phyloP scores from a whole-genome alignment of 495 filamentous ascomycete species.

The Lophiostoma macrostomum region DNA sequence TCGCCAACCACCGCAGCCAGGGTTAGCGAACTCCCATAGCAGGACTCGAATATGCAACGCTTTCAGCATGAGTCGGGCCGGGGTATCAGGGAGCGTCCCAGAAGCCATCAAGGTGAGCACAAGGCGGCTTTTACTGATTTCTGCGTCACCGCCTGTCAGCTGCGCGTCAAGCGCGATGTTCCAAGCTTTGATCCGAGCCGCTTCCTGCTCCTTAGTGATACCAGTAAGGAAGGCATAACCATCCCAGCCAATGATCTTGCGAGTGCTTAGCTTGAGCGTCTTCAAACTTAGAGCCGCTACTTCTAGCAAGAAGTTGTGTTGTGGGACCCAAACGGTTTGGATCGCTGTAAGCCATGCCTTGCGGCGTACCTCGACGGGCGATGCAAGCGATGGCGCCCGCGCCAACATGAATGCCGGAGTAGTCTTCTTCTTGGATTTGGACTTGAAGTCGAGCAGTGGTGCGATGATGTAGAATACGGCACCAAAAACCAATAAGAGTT shows the following conservation, averaged over 20 bases:
- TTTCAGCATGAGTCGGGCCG: conserved; percentile 84
- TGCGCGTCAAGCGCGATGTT: conserved; percentile 92
- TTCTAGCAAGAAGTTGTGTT: conserved; percentile 80
- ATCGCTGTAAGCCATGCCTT: conserved; percentile 94
- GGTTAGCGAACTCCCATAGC: conserved; percentile 71
- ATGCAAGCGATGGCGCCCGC: conserved; percentile 67
- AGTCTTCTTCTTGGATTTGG: conserved; percentile 46
- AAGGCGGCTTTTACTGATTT: conserved; percentile 83
- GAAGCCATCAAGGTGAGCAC: conserved; percentile 85
- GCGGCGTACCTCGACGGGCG: conserved; percentile 78
- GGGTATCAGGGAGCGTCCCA: conserved; percentile 80
- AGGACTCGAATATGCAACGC: conserved; percentile 87
- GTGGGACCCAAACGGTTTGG: conserved; percentile 91
- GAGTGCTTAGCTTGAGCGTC: conserved; percentile 73
- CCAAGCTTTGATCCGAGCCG: conserved; percentile 87
- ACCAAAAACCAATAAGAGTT: conserved; percentile 61
- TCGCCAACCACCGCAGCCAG: conserved; percentile 57
- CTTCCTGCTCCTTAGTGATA: conserved; percentile 79
- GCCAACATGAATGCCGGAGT: conserved; percentile 43
- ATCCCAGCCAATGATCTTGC: conserved; percentile 71
- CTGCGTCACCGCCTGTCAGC: conserved; percentile 86
- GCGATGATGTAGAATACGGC: conserved; percentile 65
- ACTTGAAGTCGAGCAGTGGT: conserved; percentile 61
- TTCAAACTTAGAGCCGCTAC: conserved; percentile 76
- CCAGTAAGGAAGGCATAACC: conserved; percentile 76